Evolutionary conservation across 495 filamentous ascomycete genomes (phyloP).

Genomic region (Xylaria sp.): DNA sequence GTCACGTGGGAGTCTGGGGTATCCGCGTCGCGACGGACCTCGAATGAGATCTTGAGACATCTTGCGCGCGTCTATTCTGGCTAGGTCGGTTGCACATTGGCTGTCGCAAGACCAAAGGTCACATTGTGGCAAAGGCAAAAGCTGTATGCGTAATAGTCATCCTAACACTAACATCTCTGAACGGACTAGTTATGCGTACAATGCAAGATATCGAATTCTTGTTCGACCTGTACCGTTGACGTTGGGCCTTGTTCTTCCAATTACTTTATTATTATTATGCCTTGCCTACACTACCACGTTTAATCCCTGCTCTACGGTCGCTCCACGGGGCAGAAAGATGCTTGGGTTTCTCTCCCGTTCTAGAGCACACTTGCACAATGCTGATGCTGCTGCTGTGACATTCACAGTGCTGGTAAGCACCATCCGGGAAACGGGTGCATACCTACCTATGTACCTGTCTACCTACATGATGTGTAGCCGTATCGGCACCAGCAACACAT

Average conservation of each 20-base stretch:
- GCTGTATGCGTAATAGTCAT: not conserved
- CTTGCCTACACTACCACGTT: not conserved
- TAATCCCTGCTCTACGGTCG: not conserved
- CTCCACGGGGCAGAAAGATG: not conserved
- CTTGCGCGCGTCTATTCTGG: not conserved
- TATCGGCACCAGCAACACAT: not conserved
- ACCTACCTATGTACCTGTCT: not conserved
- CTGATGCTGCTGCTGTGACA: not conserved
- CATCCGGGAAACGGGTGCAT: not conserved
- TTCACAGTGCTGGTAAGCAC: not conserved
- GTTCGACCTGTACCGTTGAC: not conserved
- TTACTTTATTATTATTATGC: slow-evolving; percentile 12
- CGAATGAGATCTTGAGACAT: not conserved
- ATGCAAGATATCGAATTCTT: not conserved
- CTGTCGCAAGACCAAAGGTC: not conserved
- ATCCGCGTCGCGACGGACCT: slow-evolving; percentile 9
- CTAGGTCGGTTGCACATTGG: not conserved
- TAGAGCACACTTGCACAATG: not conserved
- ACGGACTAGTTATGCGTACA: not conserved
- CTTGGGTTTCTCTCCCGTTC: not conserved
- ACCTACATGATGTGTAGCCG: not conserved
- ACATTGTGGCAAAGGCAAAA: slow-evolving; percentile 5
- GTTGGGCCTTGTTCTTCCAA: not conserved
- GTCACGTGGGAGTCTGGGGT: slow-evolving; percentile 17
- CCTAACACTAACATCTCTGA: not conserved